Conservation (phyloP, 2,329 filamentous ascomycete genomes). For the Polychaeton citri region DNA sequence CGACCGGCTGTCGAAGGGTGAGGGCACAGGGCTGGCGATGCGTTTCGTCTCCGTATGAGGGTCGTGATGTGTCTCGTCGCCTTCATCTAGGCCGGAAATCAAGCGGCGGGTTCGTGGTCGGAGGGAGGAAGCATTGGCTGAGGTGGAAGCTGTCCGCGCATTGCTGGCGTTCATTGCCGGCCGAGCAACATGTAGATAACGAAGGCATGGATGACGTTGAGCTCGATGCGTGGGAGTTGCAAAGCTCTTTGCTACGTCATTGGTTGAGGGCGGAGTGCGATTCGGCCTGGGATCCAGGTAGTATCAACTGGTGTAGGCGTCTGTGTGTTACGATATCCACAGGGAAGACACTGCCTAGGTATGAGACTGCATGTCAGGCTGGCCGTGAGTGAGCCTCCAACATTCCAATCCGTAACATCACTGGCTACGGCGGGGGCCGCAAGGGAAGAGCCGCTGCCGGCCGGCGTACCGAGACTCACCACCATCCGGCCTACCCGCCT, state of each 20-base stretch:
- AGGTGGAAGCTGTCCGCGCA: conserved; percentile 27
- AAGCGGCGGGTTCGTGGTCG: conserved; percentile 33
- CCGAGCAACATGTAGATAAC: conserved; percentile 2
- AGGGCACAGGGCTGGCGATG: conserved; percentile 21
- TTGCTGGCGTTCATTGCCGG: conserved; percentile 18
- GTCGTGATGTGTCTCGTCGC: conserved; percentile 22
- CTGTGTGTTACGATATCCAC: too few species aligned
- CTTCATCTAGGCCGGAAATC: conserved; percentile 34
- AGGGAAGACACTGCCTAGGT: too few species aligned
- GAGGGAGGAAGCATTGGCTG: conserved; percentile 24
- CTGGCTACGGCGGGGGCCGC: too few species aligned
- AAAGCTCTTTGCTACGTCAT: neutral
- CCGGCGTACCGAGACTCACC: too few species aligned
- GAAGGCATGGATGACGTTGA: conserved; percentile 1
- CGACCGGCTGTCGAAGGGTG: conserved; percentile 26
- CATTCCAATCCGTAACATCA: too few species aligned
- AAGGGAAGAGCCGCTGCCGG: too few species aligned
- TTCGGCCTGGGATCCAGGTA: too few species aligned
- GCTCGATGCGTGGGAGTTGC: neutral
- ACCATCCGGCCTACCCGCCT: too few species aligned
- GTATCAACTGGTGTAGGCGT: too few species aligned
- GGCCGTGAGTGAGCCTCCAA: too few species aligned
- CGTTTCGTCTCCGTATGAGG: conserved; percentile 20
- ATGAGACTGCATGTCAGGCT: too few species aligned
- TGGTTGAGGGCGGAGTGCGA: neutral